Percentiles rank a stretch among this genome's conserved stretches.
Conservation (phyloP, 169 alveolate genomes). For the Plasmodium vinckei region DNA sequence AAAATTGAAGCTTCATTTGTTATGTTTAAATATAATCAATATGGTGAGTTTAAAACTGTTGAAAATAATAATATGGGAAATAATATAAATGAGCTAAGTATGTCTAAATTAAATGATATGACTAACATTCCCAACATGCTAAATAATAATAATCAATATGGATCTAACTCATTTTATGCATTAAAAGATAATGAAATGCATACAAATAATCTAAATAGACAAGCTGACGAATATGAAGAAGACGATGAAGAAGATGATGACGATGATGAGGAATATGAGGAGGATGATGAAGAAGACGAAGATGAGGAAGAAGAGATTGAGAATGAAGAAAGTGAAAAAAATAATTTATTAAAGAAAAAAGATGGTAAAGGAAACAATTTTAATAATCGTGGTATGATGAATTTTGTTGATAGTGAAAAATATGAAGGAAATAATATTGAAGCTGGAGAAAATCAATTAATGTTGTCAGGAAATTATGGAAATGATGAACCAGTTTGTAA, state of each 20-base stretch:
- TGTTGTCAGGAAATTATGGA: neutral
- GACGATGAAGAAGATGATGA: conserved; percentile 31
- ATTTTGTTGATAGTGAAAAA: conserved; percentile 35
- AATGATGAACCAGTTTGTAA: neutral
- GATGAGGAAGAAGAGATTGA: neutral
- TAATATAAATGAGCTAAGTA: conserved; percentile 19
- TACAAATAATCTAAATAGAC: conserved; percentile 18
- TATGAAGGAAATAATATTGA: conserved; percentile 2
- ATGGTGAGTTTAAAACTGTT: conserved; percentile 67
- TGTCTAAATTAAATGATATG: conserved; percentile 10
- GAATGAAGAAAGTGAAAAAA: neutral
- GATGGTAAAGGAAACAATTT: conserved; percentile 12
- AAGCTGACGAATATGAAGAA: neutral
- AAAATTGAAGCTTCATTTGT: conserved; percentile 90
- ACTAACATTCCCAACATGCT: neutral
- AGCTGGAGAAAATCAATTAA: neutral
- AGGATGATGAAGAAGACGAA: conserved; percentile 10
- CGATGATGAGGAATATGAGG: conserved; percentile 2
- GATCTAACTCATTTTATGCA: too few relatives aligned
- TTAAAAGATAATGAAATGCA: conserved; percentile 16
- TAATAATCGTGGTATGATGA: conserved; percentile 66
- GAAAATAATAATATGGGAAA: conserved; percentile 25
- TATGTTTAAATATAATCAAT: conserved; percentile 74
- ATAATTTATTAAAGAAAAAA: conserved; percentile 10
- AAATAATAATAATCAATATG: too few relatives aligned